Conservation (phyloP, 768 basidiomycete species). For the Sporobolomyces pararoseus region DNA sequence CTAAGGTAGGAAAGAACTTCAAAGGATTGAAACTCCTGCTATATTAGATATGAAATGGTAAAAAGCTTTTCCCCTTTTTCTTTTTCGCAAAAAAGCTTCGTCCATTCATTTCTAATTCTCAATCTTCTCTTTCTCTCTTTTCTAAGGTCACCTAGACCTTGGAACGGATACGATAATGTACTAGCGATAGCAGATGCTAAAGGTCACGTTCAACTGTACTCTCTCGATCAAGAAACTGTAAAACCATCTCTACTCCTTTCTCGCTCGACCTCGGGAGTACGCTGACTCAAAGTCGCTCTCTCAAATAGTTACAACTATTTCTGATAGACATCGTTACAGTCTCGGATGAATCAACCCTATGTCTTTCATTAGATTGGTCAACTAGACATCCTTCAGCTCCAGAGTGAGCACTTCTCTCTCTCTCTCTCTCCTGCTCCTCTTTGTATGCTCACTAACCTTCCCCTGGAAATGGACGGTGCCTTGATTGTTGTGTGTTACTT, state of each 20-base stretch:
- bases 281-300: background rate
- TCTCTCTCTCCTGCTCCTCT: too few relatives aligned
- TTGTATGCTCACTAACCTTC: background rate
- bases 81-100: background rate
- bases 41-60: slow-evolving; percentile 95
- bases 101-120: background rate
- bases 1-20: slow-evolving; percentile 60
- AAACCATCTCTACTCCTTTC: slow-evolving; percentile 29
- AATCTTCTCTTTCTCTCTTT: slow-evolving; percentile 8
- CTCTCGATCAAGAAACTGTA: slow-evolving; percentile 58
- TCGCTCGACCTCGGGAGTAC: background rate
- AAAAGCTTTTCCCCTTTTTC: slow-evolving; percentile 8
- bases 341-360: slow-evolving; percentile 61
- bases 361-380: slow-evolving; percentile 91
- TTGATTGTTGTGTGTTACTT: too few relatives aligned
- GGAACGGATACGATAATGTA: slow-evolving; percentile 45
- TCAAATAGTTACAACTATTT: slow-evolving; percentile 26
- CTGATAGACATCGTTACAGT: slow-evolving; percentile 45
- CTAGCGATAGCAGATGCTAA: slow-evolving; percentile 81
- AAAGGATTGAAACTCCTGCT: slow-evolving; percentile 70
- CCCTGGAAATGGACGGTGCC: background rate
- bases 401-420: slow-evolving; percentile 8
- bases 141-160: slow-evolving; percentile 15
- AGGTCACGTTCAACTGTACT: slow-evolving; percentile 66
- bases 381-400: slow-evolving; percentile 55